These are phyloP conservation scores for Tuber microsphaerosporum DNA, from an alignment of 495 filamentous ascomycete species.

Conservation along the genomic window DNA sequence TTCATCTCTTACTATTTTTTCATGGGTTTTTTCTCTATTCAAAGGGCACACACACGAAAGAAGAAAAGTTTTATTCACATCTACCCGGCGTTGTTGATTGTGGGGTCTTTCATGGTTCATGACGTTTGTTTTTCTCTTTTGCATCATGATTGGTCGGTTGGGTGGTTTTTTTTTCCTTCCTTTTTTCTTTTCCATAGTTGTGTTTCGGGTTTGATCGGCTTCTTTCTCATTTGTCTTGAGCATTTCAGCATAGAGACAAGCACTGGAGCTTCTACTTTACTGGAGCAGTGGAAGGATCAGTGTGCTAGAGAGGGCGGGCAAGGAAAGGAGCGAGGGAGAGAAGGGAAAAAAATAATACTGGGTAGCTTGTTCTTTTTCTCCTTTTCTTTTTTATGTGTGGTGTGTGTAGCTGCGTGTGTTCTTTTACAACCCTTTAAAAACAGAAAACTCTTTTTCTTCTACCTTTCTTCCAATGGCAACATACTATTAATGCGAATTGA, in stretches of 20 bases:
- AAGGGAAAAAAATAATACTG: constrained; percentile 21
- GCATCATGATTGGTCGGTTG: constrained; percentile 10
- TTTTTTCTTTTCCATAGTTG: constrained; percentile 8
- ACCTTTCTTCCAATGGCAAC: background rate
- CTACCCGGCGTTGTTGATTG: constrained; percentile 39
- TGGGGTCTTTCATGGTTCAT: constrained; percentile 32
- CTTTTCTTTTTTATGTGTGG: constrained; percentile 9
- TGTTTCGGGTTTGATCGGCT: constrained; percentile 2
- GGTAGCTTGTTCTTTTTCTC: constrained; percentile 29
- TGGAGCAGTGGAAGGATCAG: background rate
- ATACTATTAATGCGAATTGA: background rate
- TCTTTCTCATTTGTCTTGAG: constrained; percentile 2
- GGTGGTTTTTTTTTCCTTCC: constrained; percentile 13
- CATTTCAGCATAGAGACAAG: constrained; percentile 4
- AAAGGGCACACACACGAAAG: constrained; percentile 24
- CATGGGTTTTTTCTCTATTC: constrained; percentile 40
- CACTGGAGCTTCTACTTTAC: background rate
- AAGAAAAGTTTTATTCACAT: constrained; percentile 31
- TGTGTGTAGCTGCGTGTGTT: constrained; percentile 13
- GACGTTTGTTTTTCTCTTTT: constrained; percentile 27
- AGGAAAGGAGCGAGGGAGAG: constrained; percentile 2
- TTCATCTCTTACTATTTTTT: constrained; percentile 42
- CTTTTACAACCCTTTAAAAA: background rate
- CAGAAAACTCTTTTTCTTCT: background rate
- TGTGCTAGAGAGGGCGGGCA: background rate